Evolutionary conservation across 2,329 filamentous ascomycete species (phyloP).

Genomic region (Aureobasidium uvarum): DNA sequence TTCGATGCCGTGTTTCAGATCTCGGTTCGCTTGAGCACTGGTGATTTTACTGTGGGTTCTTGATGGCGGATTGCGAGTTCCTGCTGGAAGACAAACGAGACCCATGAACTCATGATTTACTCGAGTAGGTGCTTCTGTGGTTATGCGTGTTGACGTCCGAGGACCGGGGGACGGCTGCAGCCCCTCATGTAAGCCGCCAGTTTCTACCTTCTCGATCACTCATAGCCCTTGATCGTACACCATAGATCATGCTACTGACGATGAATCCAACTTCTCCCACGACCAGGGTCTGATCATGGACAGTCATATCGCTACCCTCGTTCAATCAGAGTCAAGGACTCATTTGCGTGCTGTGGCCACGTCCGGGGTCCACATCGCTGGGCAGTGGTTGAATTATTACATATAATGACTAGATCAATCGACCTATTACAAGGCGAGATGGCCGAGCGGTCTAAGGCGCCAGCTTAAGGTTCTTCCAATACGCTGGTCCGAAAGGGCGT

Average conservation of each 20-base stretch:
- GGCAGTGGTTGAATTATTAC: no score
- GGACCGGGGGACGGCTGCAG: neutral
- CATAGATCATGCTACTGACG: no score
- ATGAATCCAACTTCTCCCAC: no score
- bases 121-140: neutral
- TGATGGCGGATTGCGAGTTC: neutral
- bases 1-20: constrained; percentile 14
- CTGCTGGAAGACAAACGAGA: no score
- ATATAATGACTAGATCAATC: no score
- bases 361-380: no score
- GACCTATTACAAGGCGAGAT: constrained; percentile 24
- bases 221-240: no score
- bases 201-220: no score
- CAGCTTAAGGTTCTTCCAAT: constrained; percentile 24
- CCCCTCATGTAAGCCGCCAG: neutral
- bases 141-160: constrained; percentile 13
- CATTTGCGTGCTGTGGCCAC: no score
- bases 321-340: no score
- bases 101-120: neutral
- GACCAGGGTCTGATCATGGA: no score
- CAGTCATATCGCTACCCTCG: no score
- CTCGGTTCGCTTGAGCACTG: neutral
- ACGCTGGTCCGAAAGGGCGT: constrained; percentile 25
- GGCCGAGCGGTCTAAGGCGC: constrained; percentile 28
- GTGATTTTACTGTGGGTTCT: neutral